A percentile compares a stretch with the other conserved stretches of the same genome.
phyloP scores from a whole-genome alignment of 352 stramenopile genomes.

The Pythium sp. region DNA sequence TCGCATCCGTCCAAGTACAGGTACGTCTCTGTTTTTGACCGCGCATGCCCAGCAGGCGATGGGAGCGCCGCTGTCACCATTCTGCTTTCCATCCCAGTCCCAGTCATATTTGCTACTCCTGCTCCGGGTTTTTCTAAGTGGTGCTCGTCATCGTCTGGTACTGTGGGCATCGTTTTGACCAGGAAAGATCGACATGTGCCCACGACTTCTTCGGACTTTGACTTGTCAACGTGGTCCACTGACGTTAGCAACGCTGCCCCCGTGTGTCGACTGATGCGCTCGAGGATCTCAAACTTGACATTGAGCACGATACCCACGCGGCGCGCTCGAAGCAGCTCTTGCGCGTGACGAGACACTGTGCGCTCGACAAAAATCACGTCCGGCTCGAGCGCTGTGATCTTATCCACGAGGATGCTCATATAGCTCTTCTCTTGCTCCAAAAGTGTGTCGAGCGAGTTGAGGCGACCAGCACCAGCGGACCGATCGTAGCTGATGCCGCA shows the following conservation, averaged over 20 bases:
- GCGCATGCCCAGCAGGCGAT: slow-evolving; percentile 1
- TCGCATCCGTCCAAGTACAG: slow-evolving; percentile 95
- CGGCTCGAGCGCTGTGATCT: slow-evolving; percentile 94
- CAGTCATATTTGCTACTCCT: not conserved
- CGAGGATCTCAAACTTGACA: slow-evolving; percentile 90
- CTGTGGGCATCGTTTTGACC: slow-evolving; percentile 54
- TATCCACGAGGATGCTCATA: slow-evolving; percentile 96
- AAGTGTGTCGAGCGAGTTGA: slow-evolving; percentile 94
- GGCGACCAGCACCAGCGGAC: slow-evolving; percentile 71
- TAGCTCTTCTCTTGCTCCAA: slow-evolving; percentile 97
- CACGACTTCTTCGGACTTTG: slow-evolving; percentile 44
- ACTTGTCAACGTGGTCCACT: slow-evolving; percentile 90
- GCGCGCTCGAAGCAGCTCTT: slow-evolving; percentile 90
- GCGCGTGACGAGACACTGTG: slow-evolving; percentile 87
- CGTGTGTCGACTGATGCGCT: slow-evolving; percentile 92
- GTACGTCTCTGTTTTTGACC: slow-evolving; percentile 81
- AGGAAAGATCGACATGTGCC: slow-evolving; percentile 67
- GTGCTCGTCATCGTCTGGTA: slow-evolving; percentile 42
- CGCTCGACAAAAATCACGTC: slow-evolving; percentile 94
- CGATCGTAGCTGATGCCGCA: slow-evolving; percentile 97
- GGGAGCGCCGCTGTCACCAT: slow-evolving; percentile 18
- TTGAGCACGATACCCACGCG: slow-evolving; percentile 94
- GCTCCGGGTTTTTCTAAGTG: not conserved
- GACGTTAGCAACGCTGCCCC: slow-evolving; percentile 90
- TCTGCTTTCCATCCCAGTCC: slow-evolving; percentile 15